A percentile compares a stretch with the other conserved stretches of the same genome.
Conservation (phyloP, 2,329 filamentous ascomycete species). For the Huntiella abstrusa region DNA sequence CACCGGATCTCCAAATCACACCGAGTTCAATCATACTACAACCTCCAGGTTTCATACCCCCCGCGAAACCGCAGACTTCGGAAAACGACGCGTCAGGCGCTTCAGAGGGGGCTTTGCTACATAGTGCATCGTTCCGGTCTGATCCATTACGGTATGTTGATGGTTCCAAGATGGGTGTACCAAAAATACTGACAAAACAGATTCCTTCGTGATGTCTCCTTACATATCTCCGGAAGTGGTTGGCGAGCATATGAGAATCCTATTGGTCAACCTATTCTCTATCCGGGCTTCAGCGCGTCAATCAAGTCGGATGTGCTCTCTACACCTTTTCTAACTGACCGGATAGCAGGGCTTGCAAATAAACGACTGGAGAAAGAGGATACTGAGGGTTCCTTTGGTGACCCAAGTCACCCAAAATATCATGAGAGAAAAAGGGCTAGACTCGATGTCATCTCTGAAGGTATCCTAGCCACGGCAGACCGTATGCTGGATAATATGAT, state of each 20-base stretch:
- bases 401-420: conserved; percentile 14
- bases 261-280: conserved; percentile 86
- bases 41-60: conserved; percentile 47
- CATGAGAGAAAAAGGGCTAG: conserved; percentile 2
- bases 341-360: conserved; percentile 68
- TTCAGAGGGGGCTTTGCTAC: conserved; percentile 50
- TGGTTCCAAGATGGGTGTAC: not conserved
- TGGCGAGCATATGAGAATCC: conserved; percentile 89
- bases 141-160: conserved; percentile 38
- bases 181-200: conserved; percentile 23
- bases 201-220: conserved; percentile 81
- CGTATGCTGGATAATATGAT: conserved; percentile 90
- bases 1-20: conserved; percentile 61
- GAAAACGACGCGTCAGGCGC: conserved; percentile 13
- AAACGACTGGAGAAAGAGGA: conserved; percentile 52
- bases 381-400: conserved; percentile 34
- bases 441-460: conserved; percentile 24
- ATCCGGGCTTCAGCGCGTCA: conserved; percentile 74
- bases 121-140: conserved; percentile 71
- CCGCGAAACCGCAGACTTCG: conserved; percentile 16
- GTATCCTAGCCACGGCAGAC: conserved; percentile 63
- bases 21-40: conserved; percentile 58
- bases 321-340: conserved; percentile 53
- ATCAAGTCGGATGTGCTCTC: conserved; percentile 66
- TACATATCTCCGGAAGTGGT: conserved; percentile 81